Evolutionary conservation across 768 basidiomycete species (phyloP).

Genomic region (Pulveroboletus sp.): DNA sequence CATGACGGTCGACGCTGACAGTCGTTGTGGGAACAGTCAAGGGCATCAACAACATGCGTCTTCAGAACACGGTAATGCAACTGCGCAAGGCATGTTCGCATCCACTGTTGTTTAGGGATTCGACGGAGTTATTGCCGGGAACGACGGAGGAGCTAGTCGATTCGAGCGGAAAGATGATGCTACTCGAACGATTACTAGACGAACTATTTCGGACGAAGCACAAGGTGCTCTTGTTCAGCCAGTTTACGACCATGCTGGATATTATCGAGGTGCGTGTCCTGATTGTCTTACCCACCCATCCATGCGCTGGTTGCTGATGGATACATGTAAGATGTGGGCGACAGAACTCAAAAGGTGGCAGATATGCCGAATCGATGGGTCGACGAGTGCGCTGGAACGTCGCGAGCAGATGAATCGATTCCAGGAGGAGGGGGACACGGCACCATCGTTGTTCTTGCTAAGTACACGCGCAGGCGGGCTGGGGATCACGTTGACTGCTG

Average conservation of each 20-base stretch:
- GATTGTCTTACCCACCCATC: background rate
- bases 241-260: constrained; percentile 95
- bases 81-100: constrained; percentile 94
- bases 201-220: constrained; percentile 77
- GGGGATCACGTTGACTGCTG: constrained; percentile 91
- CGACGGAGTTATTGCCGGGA: constrained; percentile 33
- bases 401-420: constrained; percentile 81
- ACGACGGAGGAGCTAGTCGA: constrained; percentile 79
- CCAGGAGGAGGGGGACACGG: constrained; percentile 62
- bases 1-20: background rate
- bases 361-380: constrained; percentile 91
- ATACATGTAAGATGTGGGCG: constrained; percentile 57
- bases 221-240: constrained; percentile 84
- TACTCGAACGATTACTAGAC: constrained; percentile 81
- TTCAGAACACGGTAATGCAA: constrained; percentile 97
- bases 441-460: constrained; percentile 74
- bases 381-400: constrained; percentile 74
- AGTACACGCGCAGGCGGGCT: constrained; percentile 95
- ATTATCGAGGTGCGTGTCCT: constrained; percentile 73
- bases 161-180: constrained; percentile 95
- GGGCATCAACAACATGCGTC: constrained; percentile 85
- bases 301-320: background rate
- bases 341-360: constrained; percentile 74
- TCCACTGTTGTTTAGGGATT: constrained; percentile 75
- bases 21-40: constrained; percentile 45